Conservation (phyloP, 768 basidiomycete species). For the Agaricus subrufescens region DNA sequence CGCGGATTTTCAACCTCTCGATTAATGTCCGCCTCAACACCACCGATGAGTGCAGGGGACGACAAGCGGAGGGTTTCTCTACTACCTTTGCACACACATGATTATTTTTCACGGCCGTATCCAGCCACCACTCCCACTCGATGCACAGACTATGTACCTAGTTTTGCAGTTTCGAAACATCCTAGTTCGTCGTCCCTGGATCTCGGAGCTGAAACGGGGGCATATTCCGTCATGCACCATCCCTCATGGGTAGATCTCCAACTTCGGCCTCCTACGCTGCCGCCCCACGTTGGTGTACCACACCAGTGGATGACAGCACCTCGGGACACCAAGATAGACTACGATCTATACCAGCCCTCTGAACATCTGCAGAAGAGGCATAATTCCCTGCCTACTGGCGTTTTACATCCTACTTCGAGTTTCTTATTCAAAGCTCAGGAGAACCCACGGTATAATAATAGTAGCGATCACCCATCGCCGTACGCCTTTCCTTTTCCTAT, state of each 20-base stretch:
- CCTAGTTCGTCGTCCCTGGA: not conserved
- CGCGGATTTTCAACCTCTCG: constrained; percentile 27
- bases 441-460: not conserved
- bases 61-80: not conserved
- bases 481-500: not conserved
- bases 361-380: not conserved
- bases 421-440: not conserved
- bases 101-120: not conserved
- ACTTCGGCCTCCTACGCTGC: not conserved
- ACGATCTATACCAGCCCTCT: constrained; percentile 1
- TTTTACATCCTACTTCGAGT: not conserved
- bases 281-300: not conserved
- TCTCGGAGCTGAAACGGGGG: not conserved
- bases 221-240: not conserved
- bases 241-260: constrained; percentile 3
- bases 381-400: not conserved
- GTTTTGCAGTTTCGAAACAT: not conserved
- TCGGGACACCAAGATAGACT: not conserved
- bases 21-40: constrained; percentile 1
- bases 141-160: constrained; percentile 5
- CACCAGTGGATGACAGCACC: not conserved
- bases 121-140: not conserved
- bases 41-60: not conserved
- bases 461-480: not conserved
- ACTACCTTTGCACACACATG: not conserved